Base-by-base conservation (phyloP, 73 alveolate genomes). In the Tetrahymena elliotti region DNA sequence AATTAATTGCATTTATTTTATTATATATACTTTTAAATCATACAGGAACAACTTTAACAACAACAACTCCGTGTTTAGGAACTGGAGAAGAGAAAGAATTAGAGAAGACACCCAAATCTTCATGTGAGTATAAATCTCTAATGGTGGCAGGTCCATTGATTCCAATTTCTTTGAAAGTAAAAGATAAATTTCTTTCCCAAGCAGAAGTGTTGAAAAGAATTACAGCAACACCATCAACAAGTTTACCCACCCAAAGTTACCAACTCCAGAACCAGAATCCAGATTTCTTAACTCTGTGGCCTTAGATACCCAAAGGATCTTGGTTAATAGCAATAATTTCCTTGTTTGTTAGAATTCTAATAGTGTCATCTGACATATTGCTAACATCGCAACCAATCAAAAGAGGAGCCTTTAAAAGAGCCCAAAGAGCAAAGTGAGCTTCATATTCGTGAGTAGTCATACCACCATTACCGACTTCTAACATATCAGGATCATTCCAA, bases 401-500 rank as follows among this genome's bases (percentile, higher is more conserved):
- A 88, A 99, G 97, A 15, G 99, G 99, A 1, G 99, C 99, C 93
- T 98, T 98, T 84, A 98, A 97, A 35, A 98, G 95, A 16, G 99
- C 97, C 99, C 99, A 99, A 36, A 99, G 97, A 35, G 99, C 98
- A 94, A 99, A 99, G 95, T 99, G 99, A 33, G 99, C 97, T 92
- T 96, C 95, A 52, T 98, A 97, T 96, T 99, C 99, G 18, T 93
- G 96, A 4, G 95, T 96, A 35, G 98, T 97, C 99, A 99, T 95
- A 35, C 98, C 99, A 3, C 99, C 99, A 93, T 98, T 98, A 35
- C 99, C 99, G 1, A 99, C 99, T 96, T 99, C 99, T 92, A 99
- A 95, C 99, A 99, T 98, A 94, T 98, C 99, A 15, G 99, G 99
- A 92, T 99, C 99, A 94, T 99, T 99, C 99, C 99, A 99, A 92